phyloP scores from a whole-genome alignment of 768 basidiomycete species.

The Coprinellus aureogranulatus region DNA sequence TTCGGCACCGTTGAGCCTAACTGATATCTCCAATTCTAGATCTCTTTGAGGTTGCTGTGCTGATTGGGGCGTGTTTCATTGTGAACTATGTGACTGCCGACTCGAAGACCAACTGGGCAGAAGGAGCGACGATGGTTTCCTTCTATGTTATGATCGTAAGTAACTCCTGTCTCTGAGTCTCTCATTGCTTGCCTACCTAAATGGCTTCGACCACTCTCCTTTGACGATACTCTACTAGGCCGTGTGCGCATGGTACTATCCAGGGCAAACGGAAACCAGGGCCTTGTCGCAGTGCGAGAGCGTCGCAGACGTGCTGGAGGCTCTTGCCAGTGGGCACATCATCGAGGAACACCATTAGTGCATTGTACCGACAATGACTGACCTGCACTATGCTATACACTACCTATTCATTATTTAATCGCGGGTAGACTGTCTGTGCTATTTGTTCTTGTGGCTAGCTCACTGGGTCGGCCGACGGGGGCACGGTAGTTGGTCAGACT shows the following conservation, averaged over 20 bases:
- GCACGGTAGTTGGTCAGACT: no score
- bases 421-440: no score
- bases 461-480: no score
- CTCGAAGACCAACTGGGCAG: slow-evolving; percentile 77
- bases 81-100: slow-evolving; percentile 82
- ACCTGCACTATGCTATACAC: no score
- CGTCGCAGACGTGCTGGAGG: neutral
- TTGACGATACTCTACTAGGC: slow-evolving; percentile 34
- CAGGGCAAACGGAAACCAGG: slow-evolving; percentile 50
- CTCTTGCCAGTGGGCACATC: neutral
- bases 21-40: slow-evolving; percentile 35
- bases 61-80: slow-evolving; percentile 68
- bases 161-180: slow-evolving; percentile 1
- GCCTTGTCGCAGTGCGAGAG: slow-evolving; percentile 26
- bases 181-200: neutral
- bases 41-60: slow-evolving; percentile 62
- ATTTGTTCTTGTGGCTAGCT: no score
- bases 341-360: neutral
- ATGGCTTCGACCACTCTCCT: no score
- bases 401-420: no score
- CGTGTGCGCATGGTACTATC: slow-evolving; percentile 66
- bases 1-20: neutral
- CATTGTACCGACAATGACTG: no score
- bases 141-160: slow-evolving; percentile 68
- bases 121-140: slow-evolving; percentile 62